phyloP scores from a whole-genome alignment of 805 yeast genomes.

The Hanseniaspora pseudoguilliermondii region DNA sequence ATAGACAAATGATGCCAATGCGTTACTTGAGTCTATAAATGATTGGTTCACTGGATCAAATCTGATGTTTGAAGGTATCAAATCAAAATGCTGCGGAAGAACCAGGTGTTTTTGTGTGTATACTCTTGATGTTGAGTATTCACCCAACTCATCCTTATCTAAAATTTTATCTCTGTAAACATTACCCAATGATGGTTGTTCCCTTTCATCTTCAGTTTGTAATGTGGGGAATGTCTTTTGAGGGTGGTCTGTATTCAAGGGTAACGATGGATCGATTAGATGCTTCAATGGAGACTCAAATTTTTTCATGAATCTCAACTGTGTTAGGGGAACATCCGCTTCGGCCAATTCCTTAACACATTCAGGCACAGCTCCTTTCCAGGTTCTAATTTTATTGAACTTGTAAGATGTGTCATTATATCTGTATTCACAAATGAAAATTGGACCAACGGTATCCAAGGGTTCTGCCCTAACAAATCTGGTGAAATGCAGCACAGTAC shows the following conservation, averaged over 20 bases:
- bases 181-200: slow-evolving; percentile 70
- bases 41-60: slow-evolving; percentile 26
- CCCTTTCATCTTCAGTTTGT: slow-evolving; percentile 31
- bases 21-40: slow-evolving; percentile 17
- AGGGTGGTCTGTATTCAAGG: slow-evolving; percentile 60
- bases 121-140: slow-evolving; percentile 40
- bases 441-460: slow-evolving; percentile 62
- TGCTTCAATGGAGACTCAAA: slow-evolving; percentile 77
- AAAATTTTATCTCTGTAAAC: slow-evolving; percentile 68
- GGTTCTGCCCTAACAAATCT: slow-evolving; percentile 93
- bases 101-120: slow-evolving; percentile 34
- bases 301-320: slow-evolving; percentile 56
- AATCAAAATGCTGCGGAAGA: slow-evolving; percentile 30
- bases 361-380: slow-evolving; percentile 98
- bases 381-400: slow-evolving; percentile 89
- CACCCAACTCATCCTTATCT: slow-evolving; percentile 73
- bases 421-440: slow-evolving; percentile 88
- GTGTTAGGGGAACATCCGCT: slow-evolving; percentile 57
- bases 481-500: slow-evolving; percentile 89
- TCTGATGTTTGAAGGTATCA: slow-evolving; percentile 25
- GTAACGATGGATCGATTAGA: slow-evolving; percentile 60
- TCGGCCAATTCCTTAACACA: slow-evolving; percentile 81
- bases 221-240: slow-evolving; percentile 70
- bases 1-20: background rate
- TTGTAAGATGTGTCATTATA: slow-evolving; percentile 82